Evolutionary conservation across 2,329 filamentous ascomycete species (phyloP).

Genomic region (Epichloe gansuensis): DNA sequence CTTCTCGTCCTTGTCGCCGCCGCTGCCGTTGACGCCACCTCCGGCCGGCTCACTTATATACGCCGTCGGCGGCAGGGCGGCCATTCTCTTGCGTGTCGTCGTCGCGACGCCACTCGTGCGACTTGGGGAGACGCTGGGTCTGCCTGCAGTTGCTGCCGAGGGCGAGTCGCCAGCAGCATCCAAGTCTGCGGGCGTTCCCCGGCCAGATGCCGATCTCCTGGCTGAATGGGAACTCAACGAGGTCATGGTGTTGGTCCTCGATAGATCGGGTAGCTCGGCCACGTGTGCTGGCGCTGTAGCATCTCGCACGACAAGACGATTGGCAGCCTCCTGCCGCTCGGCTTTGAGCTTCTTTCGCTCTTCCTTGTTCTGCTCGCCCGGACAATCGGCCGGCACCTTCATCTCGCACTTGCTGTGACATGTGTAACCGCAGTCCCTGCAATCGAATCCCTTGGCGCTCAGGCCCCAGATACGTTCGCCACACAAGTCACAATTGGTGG

Average conservation of each 20-base stretch:
- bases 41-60: conserved; percentile 62
- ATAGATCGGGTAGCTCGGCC: conserved; percentile 55
- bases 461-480: conserved; percentile 95
- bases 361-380: conserved; percentile 86
- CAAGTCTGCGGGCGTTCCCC: conserved; percentile 36
- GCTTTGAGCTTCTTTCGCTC: conserved; percentile 89
- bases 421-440: conserved; percentile 91
- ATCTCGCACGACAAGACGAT: conserved; percentile 40
- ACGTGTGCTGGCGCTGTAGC: conserved; percentile 30
- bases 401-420: conserved; percentile 99
- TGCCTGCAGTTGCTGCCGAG: conserved; percentile 13
- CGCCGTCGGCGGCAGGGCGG: conserved; percentile 75
- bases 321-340: conserved; percentile 70
- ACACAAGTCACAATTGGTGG: conserved; percentile 94
- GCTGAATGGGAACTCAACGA: conserved; percentile 78
- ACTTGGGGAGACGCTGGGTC: conserved; percentile 15
- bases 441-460: conserved; percentile 93
- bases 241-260: conserved; percentile 76
- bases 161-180: conserved; percentile 27
- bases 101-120: conserved; percentile 16
- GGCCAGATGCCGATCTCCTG: conserved; percentile 42
- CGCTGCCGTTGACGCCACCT: conserved; percentile 30
- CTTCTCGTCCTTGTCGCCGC: conserved; percentile 29
- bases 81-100: conserved; percentile 49
- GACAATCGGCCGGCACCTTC: conserved; percentile 94